phyloP scores from a whole-genome alignment of 2,329 filamentous ascomycete genomes.

The Microsporum canis region DNA sequence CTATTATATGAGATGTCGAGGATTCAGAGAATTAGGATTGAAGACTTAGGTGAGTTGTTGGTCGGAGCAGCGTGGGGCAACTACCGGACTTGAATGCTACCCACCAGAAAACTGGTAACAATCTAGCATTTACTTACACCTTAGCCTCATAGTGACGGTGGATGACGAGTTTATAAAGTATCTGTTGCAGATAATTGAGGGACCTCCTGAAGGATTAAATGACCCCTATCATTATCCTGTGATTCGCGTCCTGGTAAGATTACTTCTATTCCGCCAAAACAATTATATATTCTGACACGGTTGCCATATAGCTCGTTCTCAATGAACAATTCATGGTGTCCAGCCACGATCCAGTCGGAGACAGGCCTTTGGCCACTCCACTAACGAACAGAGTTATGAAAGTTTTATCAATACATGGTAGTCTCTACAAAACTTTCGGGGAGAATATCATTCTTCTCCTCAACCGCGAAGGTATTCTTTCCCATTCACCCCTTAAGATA shows the following conservation, averaged over 20 bases:
- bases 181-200: constrained; percentile 79
- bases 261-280: constrained; percentile 37
- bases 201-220: constrained; percentile 70
- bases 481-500: background rate
- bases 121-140: background rate
- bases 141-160: constrained; percentile 22
- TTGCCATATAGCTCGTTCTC: constrained; percentile 60
- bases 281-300: constrained; percentile 13
- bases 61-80: background rate
- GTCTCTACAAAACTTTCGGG: constrained; percentile 82
- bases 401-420: constrained; percentile 68
- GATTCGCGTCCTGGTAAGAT: constrained; percentile 74
- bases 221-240: constrained; percentile 95
- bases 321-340: constrained; percentile 98
- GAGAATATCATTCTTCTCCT: constrained; percentile 93
- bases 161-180: constrained; percentile 71
- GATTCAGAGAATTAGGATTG: constrained; percentile 65
- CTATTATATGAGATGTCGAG: constrained; percentile 94
- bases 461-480: constrained; percentile 62
- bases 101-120: background rate
- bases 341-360: constrained; percentile 43
- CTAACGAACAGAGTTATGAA: constrained; percentile 93
- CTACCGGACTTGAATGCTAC: background rate
- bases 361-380: constrained; percentile 33
- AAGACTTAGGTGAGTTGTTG: constrained; percentile 58